Evolutionary conservation across 2,329 filamentous ascomycete genomes (phyloP).

Genomic region (Amphichorda felina): DNA sequence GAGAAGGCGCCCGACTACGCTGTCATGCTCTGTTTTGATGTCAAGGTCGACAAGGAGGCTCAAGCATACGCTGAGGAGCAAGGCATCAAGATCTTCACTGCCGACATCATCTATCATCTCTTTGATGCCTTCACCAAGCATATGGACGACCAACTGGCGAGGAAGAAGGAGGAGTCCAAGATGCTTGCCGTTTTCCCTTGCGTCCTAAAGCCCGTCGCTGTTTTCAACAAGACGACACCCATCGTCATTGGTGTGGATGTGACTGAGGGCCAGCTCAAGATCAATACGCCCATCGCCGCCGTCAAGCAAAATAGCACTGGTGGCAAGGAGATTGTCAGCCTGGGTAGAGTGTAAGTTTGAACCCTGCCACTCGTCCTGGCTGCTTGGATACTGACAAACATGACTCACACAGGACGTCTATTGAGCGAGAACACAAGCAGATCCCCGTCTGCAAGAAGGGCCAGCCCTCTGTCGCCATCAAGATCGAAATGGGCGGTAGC

Average conservation of each 20-base stretch:
- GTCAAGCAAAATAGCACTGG: constrained; percentile 76
- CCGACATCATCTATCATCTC: constrained; percentile 97
- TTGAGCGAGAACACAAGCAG: constrained; percentile 96
- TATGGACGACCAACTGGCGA: constrained; percentile 75
- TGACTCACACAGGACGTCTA: constrained; percentile 56
- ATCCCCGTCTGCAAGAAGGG: constrained; percentile 88
- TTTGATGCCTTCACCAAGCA: constrained; percentile 96
- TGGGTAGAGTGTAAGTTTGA: constrained; percentile 82
- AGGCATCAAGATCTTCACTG: constrained; percentile 94
- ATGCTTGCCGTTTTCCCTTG: constrained; percentile 95
- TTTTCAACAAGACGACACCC: constrained; percentile 97
- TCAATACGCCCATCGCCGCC: constrained; percentile 83
- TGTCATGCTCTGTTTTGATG: constrained; percentile 99
- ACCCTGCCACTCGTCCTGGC: background rate
- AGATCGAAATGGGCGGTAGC: constrained; percentile 86
- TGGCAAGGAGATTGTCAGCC: constrained; percentile 67
- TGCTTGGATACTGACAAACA: constrained; percentile 18
- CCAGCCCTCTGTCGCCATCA: constrained; percentile 92
- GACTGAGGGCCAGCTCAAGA: constrained; percentile 71
- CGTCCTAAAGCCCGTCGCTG: constrained; percentile 75
- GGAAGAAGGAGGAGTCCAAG: constrained; percentile 95
- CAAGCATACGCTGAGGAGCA: constrained; percentile 83
- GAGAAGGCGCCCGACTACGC: constrained; percentile 92
- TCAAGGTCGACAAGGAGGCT: constrained; percentile 97
- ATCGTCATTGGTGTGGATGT: constrained; percentile 96